Percentiles rank a stretch among this genome's conserved stretches.
Conservation (phyloP, 495 filamentous ascomycete genomes). For the Penicillium subrubescens region DNA sequence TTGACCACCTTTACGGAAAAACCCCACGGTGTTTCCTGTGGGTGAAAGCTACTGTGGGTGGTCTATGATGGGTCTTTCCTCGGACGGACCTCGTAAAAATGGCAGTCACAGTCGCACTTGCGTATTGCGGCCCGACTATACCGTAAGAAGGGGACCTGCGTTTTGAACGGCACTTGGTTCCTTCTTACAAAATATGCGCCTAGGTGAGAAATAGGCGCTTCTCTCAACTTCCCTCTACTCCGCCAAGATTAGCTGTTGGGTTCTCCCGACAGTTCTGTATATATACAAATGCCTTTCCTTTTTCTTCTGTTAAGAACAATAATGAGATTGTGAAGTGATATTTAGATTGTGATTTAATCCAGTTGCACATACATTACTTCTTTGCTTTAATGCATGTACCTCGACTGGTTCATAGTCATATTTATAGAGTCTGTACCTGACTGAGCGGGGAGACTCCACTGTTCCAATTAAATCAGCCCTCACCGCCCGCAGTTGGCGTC, state of each 20-base stretch:
- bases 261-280: slow-evolving; percentile 2
- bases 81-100: background rate
- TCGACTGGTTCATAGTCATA: too few species aligned
- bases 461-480: background rate
- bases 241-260: background rate
- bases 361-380: background rate
- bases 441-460: background rate
- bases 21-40: too few species aligned
- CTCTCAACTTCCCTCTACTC: background rate
- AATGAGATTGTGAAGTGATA: background rate
- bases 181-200: background rate
- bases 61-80: background rate
- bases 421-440: background rate
- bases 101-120: background rate
- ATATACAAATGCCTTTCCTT: slow-evolving; percentile 11
- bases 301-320: background rate
- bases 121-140: background rate
- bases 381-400: too few species aligned
- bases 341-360: background rate
- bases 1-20: too few species aligned
- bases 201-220: background rate
- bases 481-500: slow-evolving; percentile 4
- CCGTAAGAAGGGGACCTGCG: background rate
- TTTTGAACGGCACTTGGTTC: background rate
- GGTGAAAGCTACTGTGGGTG: background rate